Percentiles rank a stretch among this genome's conserved stretches.
These are phyloP conservation scores for Penicillium sp. DNA, from an alignment of 2,329 filamentous ascomycete genomes.

Conservation along the genomic window DNA sequence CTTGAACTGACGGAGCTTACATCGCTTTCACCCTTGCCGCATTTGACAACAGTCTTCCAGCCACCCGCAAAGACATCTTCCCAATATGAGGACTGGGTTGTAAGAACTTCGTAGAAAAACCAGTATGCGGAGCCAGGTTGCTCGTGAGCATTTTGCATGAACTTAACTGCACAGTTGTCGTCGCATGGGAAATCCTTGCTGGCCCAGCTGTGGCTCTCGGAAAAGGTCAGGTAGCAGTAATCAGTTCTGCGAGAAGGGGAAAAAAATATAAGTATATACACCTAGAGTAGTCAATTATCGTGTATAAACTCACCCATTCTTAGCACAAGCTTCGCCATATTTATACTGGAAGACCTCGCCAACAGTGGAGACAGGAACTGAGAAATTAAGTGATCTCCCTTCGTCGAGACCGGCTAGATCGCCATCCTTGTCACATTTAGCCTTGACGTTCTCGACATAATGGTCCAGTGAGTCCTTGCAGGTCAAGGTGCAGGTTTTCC, in stretches of 20 bases:
- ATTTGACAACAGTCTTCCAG: constrained; percentile 27
- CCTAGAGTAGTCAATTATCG: background rate
- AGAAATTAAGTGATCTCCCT: constrained; percentile 13
- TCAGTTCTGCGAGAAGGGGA: constrained; percentile 19
- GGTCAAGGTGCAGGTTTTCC: constrained; percentile 29
- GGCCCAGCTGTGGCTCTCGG: constrained; percentile 18
- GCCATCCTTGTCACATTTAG: constrained; percentile 28
- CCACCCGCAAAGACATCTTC: constrained; percentile 28
- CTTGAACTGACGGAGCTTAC: constrained; percentile 16
- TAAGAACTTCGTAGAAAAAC: constrained; percentile 31
- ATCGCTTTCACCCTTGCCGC: constrained; percentile 19
- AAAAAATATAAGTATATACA: constrained; percentile 9
- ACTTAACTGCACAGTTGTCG: constrained; percentile 31
- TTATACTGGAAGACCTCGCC: constrained; percentile 31
- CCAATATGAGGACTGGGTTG: constrained; percentile 29
- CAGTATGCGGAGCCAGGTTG: constrained; percentile 30
- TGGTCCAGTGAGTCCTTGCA: constrained; percentile 30
- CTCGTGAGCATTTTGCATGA: constrained; percentile 33
- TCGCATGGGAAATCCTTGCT: constrained; percentile 27
- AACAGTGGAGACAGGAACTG: constrained; percentile 20
- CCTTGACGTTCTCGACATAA: constrained; percentile 30
- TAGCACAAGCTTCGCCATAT: constrained; percentile 26
- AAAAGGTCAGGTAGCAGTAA: constrained; percentile 29
- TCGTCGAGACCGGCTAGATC: constrained; percentile 28
- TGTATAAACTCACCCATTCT: constrained; percentile 21